Percentiles rank a stretch among this genome's conserved stretches.
phyloP scores from a whole-genome alignment of 2,329 filamentous ascomycete genomes.

The Didymella glomerata region DNA sequence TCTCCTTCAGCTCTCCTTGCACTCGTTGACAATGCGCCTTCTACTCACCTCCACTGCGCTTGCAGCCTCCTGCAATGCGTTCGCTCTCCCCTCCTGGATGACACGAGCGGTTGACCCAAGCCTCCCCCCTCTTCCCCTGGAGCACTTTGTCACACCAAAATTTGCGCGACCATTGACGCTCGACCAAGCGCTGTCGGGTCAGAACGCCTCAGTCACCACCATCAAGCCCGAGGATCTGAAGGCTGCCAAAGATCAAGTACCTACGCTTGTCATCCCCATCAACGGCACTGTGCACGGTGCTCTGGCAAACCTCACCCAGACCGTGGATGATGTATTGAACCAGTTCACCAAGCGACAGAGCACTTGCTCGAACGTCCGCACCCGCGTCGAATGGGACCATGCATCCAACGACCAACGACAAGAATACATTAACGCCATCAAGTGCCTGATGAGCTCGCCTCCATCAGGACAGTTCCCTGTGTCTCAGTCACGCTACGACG shows the following conservation, averaged over 20 bases:
- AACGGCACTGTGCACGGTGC: not conserved
- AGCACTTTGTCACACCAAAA: conserved; percentile 15
- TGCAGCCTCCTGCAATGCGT: conserved; percentile 11
- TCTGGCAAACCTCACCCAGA: not conserved
- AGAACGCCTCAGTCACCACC: conserved; percentile 18
- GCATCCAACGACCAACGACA: conserved; percentile 32
- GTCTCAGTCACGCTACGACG: conserved; percentile 44
- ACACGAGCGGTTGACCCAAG: conserved; percentile 1
- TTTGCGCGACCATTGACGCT: conserved; percentile 15
- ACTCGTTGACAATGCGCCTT: conserved; percentile 4
- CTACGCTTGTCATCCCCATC: conserved; percentile 11
- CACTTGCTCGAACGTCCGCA: conserved; percentile 37
- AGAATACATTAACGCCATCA: conserved; percentile 38
- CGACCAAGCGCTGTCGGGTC: conserved; percentile 11
- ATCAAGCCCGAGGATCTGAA: conserved; percentile 15
- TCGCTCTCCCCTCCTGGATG: conserved; percentile 9
- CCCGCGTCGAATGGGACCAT: conserved; percentile 44
- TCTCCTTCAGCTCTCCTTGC: conserved; percentile 1
- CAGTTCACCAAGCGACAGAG: conserved; percentile 9
- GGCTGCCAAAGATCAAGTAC: conserved; percentile 5
- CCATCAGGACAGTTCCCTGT: conserved; percentile 36
- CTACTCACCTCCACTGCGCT: conserved; percentile 7
- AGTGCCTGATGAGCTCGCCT: conserved; percentile 37
- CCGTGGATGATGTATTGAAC: not conserved
- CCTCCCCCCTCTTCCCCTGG: conserved; percentile 5